A percentile compares a stretch with the other conserved stretches of the same genome.
Evolutionary conservation across 2,329 filamentous ascomycete genomes (phyloP).

Genomic region (Pyrenochaeta sp.): DNA sequence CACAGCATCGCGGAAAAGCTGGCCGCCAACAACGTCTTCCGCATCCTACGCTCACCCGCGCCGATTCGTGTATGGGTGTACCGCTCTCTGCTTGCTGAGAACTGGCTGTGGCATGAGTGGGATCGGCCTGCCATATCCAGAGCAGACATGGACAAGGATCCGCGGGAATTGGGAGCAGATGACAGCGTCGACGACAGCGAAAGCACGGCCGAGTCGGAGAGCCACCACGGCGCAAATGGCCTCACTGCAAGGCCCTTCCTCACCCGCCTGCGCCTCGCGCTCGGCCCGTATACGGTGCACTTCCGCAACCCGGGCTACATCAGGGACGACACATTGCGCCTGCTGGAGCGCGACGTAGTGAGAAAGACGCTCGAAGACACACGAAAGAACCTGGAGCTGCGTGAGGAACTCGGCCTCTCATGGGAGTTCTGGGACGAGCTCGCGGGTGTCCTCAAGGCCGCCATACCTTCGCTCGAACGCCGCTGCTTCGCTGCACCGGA

Average conservation of each 20-base stretch:
- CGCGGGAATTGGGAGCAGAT: conserved; percentile 8
- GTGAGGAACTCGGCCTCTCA: conserved; percentile 65
- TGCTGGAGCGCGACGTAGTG: conserved; percentile 62
- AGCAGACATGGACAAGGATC: conserved; percentile 10
- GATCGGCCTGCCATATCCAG: conserved; percentile 12
- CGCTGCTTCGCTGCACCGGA: conserved; percentile 70
- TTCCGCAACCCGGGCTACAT: conserved; percentile 69
- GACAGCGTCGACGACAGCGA: conserved; percentile 19
- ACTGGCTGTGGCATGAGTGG: conserved; percentile 32
- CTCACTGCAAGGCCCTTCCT: conserved; percentile 45
- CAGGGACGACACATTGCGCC: conserved; percentile 65
- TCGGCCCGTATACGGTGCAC: conserved; percentile 63
- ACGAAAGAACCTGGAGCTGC: conserved; percentile 63
- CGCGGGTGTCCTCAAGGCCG: conserved; percentile 64
- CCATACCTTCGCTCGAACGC: conserved; percentile 67
- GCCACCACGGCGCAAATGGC: conserved; percentile 21
- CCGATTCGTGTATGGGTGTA: conserved; percentile 40
- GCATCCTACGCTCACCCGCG: conserved; percentile 36
- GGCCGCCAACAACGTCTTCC: conserved; percentile 34
- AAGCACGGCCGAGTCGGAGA: conserved; percentile 19
- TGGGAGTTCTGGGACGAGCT: conserved; percentile 68
- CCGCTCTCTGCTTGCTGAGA: conserved; percentile 31
- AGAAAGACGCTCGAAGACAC: conserved; percentile 69
- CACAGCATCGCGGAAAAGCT: conserved; percentile 30
- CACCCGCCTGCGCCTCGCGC: conserved; percentile 56